Evolutionary conservation across 2,329 filamentous ascomycete genomes (phyloP), one percentile per base, ranked within the genome.

Genomic region (Scedosporium apiospermum): DNA sequence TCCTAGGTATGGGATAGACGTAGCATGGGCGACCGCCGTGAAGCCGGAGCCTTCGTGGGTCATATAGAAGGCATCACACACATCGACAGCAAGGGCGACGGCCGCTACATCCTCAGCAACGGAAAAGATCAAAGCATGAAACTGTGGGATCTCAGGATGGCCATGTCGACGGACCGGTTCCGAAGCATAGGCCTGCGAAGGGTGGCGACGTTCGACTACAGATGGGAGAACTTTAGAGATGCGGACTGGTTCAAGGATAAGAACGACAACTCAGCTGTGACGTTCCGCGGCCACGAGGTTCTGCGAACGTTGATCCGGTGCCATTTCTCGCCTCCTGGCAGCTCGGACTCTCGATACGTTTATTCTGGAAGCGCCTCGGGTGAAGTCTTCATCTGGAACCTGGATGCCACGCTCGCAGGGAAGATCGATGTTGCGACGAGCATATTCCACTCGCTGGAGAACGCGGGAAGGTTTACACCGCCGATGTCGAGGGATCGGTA

Each of bases 61-160:
- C 86, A 89, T 68, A 80, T 83, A 61, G 84, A 88, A 70, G 86
- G 86, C 2, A 69, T 89, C 59, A 89, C 86, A 0, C 88, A 88
- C 69, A 81, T 89, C 62, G 86, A 89, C 73, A 87, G 83, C 73
- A 89, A 89, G 69, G 85, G 85, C 60, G 86, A 89, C 70, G 86
- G 86, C 3, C 79, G 86, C 63, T 98, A 98, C 72, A 89, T 98
- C 7, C 83, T 99, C 27, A 93, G 88, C 67, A 99, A 99, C 69
- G 91, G 87, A 65, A 99, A 98, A 72, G 95, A 99, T 71, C 95
- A 98, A 74, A 93, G 88, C 51, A 96, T 96, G 85, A 98, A 98
- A 75, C 82, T 99, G 0, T 99, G 95, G 95, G 95, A 99, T 73
- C 73, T 97, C 63, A 83, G 93, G 60, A 96, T 90, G 81, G 93